Evolutionary conservation across 805 yeast genomes (phyloP), one percentile per base, ranked within the genome.

Genomic region (Zygoascus biomembranicola): DNA sequence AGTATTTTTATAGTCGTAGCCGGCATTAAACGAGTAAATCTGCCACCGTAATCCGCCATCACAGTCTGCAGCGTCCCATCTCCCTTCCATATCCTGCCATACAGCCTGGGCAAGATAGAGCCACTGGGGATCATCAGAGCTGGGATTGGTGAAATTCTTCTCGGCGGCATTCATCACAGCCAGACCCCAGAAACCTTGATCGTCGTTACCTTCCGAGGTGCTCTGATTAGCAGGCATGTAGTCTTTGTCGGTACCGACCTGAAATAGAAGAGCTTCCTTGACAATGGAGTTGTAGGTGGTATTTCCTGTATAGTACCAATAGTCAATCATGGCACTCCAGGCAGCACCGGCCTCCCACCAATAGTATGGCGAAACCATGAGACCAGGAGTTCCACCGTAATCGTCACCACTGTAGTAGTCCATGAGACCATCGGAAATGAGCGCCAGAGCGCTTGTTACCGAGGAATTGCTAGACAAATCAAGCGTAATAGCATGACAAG

Each of bases 271-370:
- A 2, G 95, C 86, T 39, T 76, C 72, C 61, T 78, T 76, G 52
- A 88, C 76, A 39, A 77, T 54, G 11, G 75, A 74, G 45, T 77
- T 84, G 61, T 80, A 87, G 0, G 90, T 80, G 58, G 77, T 78
- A 66, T 90, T 85, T 41, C 84, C 78, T 67, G 87, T 80, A 66
- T 76, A 84, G 60, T 66, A 82, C 72, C 88, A 77, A 69, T 86
- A 85, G 67, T 90, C 97, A 45, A 92, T 65, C 77, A 92, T 73
- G 18, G 86, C 76, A 8, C 96, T 96, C 87, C 90, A 89, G 1
- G 92, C 96, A 56, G 90, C 95, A 60, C 98, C 98, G 9, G 97
- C 96, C 72, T 90, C 89, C 97, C 97, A 90, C 99, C 98, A 92
- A 76, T 92, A 92, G 75, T 92, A 90, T 0, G 98, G 98, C 64